These are phyloP conservation scores for Epichloe sp. DNA, from an alignment of 2,329 filamentous ascomycete genomes.

Conservation along the genomic window DNA sequence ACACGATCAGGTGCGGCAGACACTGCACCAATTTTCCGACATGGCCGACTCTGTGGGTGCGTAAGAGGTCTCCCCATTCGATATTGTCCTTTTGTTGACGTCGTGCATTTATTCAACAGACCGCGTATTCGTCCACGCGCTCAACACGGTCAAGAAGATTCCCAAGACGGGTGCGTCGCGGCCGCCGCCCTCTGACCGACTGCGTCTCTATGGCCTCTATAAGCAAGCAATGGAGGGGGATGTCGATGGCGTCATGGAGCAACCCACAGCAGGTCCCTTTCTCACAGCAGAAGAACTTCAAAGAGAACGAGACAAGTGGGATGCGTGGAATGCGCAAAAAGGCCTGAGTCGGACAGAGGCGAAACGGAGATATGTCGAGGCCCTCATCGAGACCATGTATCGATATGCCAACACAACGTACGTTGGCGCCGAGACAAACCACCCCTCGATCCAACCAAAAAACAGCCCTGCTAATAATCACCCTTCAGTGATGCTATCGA, in stretches of 20 bases:
- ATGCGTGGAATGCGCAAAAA: conserved; percentile 86
- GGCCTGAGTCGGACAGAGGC: conserved; percentile 79
- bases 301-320: conserved; percentile 61
- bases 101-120: conserved; percentile 38
- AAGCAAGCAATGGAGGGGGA: conserved; percentile 98
- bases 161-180: conserved; percentile 83
- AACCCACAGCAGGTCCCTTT: conserved; percentile 44
- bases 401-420: conserved; percentile 77
- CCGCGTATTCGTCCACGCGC: conserved; percentile 95
- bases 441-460: background rate
- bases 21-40: background rate
- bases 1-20: background rate
- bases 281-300: conserved; percentile 39
- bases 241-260: conserved; percentile 85
- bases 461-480: background rate
- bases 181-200: conserved; percentile 70
- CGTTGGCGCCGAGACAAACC: conserved; percentile 18
- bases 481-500: conserved; percentile 59
- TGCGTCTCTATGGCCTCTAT: conserved; percentile 94
- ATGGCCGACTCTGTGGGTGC: conserved; percentile 28
- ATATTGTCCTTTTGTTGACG: conserved; percentile 2
- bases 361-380: conserved; percentile 86
- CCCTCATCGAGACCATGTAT: conserved; percentile 93
- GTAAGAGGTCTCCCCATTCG: conserved; percentile 6
- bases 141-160: conserved; percentile 97